Base-by-base conservation (phyloP, 2,329 filamentous ascomycete genomes). In the Epichloe typhina region DNA sequence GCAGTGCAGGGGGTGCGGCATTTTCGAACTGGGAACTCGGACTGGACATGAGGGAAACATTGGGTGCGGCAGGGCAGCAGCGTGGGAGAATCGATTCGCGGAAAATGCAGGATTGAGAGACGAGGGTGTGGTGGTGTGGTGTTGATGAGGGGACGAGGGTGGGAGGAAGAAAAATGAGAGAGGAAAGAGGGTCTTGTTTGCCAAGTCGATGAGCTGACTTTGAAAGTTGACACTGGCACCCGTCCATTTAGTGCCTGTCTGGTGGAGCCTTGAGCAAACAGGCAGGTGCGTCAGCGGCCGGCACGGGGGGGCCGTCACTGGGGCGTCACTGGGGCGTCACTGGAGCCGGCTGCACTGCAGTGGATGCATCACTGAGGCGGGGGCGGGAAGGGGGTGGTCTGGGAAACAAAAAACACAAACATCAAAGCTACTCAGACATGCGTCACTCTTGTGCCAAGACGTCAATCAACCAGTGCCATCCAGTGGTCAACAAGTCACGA, bases 11-110 rank as follows among this genome's bases (percentile, higher is more conserved):
- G 61, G 61, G 62, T 74, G 75, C 72, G 74, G 72, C 73, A 77
- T 77, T 73, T 75, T 75, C 72, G 68, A 66, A 65, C 63, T 68
- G 65, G 64, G 63, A 64, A 64, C 67, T 67, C 69, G 69, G 68
- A 63, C 65, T 74, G 68, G 74, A 79, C 76, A 79, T 79, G 75
- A 72, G 74, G 69, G 68, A 66, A 68, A 74, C 76, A 79, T 79
- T 67, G 72, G 73, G 71, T 69, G 65, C 56, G 56, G 57, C 56
- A 59, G 57, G 50, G 57, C 56, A 54, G 55, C 55, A 51, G 54
- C 56, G 55, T 57, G 54, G 53, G 46, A 57, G 51, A 50, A 50
- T 53, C 50, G 54, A 56, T 57, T 57, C 56, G 57, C 50, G 54
- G 55, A 45, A 54, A 55, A 54, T 49, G 55, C 47, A 54, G 50